Evolutionary conservation across 805 yeast species (phyloP), one percentile per base, ranked within the genome.

Genomic region (Suhomyces xylopsoci): DNA sequence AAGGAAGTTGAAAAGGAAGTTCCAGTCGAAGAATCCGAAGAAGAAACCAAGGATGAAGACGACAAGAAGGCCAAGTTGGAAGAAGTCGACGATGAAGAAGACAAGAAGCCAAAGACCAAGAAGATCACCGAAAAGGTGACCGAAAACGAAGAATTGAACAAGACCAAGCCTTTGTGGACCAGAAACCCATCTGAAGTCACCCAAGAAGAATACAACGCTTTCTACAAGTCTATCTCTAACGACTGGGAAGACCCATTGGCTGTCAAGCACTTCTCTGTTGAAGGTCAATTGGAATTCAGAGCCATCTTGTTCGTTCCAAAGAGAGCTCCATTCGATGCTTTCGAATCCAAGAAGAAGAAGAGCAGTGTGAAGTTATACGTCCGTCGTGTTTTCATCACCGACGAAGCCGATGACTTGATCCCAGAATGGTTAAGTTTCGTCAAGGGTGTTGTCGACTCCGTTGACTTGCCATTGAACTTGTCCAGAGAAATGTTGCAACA

Each of bases 241-340:
- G 99, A 94, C 79, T 94, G 99, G 99, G 99, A 94, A 82, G 99
- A 94, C 74, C 99, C 97, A 79, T 85, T 94, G 73, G 97, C 97
- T 63, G 98, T 94, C 64, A 94, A 94, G 85, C 99, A 94, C 81
- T 94, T 94, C 84, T 90, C 97, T 49, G 99, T 94, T 70, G 99
- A 94, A 82, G 99, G 99, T 83, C 99, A 94, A 83, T 85, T 94
- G 68, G 99, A 94, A 82, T 94, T 94, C 86, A 92, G 87, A 81
- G 98, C 99, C 60, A 94, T 94, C 70, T 81, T 94, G 68, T 94
- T 90, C 71, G 84, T 94, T 79, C 99, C 99, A 78, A 90, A 88
- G 83, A 91, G 99, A 82, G 97, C 99, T 67, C 99, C 99, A 78
- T 90, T 94, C 70, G 99, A 94, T 73, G 81, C 96, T 73, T 94